These are phyloP conservation scores for Bonnemaisonia californica DNA, from an alignment of 31 red algal genomes.

Conservation along the genomic window DNA sequence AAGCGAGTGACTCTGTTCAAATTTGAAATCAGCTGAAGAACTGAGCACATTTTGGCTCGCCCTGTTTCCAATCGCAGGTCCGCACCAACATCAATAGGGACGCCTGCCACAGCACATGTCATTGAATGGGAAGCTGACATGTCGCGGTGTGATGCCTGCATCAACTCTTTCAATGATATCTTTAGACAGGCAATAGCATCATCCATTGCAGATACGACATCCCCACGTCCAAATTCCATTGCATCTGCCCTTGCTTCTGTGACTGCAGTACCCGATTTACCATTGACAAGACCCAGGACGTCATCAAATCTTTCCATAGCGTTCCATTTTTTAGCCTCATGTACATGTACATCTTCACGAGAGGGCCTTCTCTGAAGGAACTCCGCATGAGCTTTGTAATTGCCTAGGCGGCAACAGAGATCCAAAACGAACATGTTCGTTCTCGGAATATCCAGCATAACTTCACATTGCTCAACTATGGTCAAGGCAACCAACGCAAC, in stretches of 20 bases:
- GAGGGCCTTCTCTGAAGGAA: neutral
- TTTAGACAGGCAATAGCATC: neutral
- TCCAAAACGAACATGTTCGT: neutral
- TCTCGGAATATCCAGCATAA: neutral
- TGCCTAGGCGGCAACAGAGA: neutral
- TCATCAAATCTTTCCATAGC: neutral
- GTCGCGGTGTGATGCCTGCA: neutral
- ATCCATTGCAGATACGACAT: neutral
- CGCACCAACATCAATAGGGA: conserved; percentile 28
- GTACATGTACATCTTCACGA: neutral
- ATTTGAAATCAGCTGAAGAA: conserved; percentile 28
- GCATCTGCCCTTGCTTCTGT: neutral
- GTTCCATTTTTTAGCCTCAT: neutral
- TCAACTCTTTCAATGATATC: neutral
- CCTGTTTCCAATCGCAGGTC: conserved; percentile 20
- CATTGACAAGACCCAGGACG: neutral
- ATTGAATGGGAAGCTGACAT: neutral
- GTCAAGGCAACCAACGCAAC: conserved; percentile 7
- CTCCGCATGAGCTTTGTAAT: neutral
- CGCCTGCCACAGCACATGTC: conserved; percentile 34
- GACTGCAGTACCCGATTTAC: neutral
- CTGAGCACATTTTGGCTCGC: conserved; percentile 13
- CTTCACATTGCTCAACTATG: conserved; percentile 6
- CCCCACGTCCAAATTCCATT: neutral
- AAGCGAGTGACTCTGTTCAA: conserved; percentile 10